Percentiles rank a stretch among this genome's conserved stretches.
phyloP scores from a whole-genome alignment of 2,329 filamentous ascomycete genomes.

The Alternaria sp. region DNA sequence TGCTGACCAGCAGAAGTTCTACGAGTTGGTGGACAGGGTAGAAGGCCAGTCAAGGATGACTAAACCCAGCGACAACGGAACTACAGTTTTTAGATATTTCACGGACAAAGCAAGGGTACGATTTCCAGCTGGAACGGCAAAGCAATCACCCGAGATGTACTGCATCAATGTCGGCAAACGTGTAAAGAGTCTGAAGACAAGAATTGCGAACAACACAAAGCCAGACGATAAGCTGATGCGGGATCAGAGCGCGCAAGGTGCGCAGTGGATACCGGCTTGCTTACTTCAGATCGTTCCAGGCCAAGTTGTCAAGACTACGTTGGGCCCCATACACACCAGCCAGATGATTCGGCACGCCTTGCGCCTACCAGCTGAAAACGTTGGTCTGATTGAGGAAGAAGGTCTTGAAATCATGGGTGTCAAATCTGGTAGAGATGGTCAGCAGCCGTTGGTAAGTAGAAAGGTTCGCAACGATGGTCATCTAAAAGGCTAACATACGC shows the following conservation, averaged over 20 bases:
- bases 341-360: constrained; percentile 16
- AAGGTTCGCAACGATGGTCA: no score
- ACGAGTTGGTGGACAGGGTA: neutral
- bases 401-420: constrained; percentile 9
- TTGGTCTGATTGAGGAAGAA: constrained; percentile 9
- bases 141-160: constrained; percentile 16
- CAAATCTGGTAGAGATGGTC: neutral
- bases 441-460: constrained; percentile 2
- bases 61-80: neutral
- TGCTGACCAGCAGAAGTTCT: constrained; percentile 4
- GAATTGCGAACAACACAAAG: no score
- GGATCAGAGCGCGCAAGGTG: constrained; percentile 1
- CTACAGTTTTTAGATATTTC: neutral
- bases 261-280: constrained; percentile 11
- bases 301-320: constrained; percentile 2
- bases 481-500: neutral
- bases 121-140: neutral
- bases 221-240: neutral
- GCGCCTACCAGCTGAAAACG: neutral
- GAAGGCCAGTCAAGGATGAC: neutral
- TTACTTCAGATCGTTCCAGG: constrained; percentile 10
- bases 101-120: neutral
- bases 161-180: constrained; percentile 11
- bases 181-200: neutral
- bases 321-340: neutral